Conservation (phyloP, 495 filamentous ascomycete species). For the Choiromyces venosus region DNA sequence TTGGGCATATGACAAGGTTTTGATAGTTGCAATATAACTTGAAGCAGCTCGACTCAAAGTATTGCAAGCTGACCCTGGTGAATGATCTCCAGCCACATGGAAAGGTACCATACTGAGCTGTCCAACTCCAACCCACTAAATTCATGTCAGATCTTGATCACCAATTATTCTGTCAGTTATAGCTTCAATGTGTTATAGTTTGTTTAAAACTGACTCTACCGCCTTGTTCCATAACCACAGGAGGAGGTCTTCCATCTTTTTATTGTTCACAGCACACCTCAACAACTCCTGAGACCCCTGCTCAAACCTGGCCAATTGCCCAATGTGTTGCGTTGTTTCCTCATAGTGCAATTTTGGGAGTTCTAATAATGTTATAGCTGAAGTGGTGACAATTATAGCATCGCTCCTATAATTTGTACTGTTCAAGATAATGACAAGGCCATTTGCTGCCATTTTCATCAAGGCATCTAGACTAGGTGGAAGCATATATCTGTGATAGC, state of each 20-base stretch:
- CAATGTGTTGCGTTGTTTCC: not conserved
- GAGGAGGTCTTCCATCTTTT: conserved; percentile 3
- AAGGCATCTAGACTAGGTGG: conserved; percentile 2
- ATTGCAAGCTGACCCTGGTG: conserved; percentile 20
- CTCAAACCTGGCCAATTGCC: too few relatives aligned
- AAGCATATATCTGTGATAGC: conserved; percentile 7
- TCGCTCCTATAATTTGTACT: conserved; percentile 5
- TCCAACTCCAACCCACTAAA: conserved; percentile 43
- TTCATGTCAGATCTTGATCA: too few relatives aligned
- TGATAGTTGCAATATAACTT: conserved; percentile 33
- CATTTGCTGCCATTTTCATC: conserved; percentile 4
- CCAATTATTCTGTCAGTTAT: not conserved
- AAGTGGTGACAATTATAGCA: too few relatives aligned
- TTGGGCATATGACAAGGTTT: conserved; percentile 15
- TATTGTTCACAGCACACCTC: too few relatives aligned
- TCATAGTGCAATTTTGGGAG: not conserved
- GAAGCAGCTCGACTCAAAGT: conserved; percentile 30
- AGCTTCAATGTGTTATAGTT: not conserved
- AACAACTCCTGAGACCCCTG: too few relatives aligned
- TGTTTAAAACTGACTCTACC: conserved; percentile 18
- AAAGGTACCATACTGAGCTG: conserved; percentile 30
- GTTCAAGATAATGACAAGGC: conserved; percentile 18
- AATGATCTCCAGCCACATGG: conserved; percentile 38
- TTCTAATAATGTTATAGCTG: conserved; percentile 1
- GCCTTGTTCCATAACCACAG: conserved; percentile 27